Conservation (phyloP, 345 rosid species). For the Eucalyptus curtisii region DNA sequence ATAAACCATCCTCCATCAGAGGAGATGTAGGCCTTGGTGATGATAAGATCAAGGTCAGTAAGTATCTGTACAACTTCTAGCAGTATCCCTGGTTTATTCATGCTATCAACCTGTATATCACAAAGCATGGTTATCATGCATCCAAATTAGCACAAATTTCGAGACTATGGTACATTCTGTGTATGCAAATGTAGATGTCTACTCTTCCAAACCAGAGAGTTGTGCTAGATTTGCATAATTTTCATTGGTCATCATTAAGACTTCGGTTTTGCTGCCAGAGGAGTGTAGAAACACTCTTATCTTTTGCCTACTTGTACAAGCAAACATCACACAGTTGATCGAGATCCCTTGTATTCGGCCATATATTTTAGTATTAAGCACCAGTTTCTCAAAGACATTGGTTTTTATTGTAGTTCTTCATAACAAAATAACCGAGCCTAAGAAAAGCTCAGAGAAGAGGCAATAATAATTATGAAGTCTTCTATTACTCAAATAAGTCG, state of each 20-base stretch:
- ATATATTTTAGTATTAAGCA: not conserved
- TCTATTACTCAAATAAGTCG: not conserved
- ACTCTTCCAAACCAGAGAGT: not conserved
- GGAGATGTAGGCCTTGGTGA: slow-evolving; percentile 88
- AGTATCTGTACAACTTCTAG: slow-evolving; percentile 94
- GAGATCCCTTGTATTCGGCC: not conserved
- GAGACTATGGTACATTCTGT: not conserved
- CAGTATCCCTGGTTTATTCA: slow-evolving; percentile 90
- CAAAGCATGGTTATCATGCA: not conserved
- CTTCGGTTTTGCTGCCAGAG: not conserved
- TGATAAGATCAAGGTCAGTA: slow-evolving; percentile 75
- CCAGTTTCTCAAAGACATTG: not conserved
- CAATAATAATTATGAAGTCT: not conserved
- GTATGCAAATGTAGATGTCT: not conserved
- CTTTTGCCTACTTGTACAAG: not conserved
- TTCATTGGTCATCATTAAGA: not conserved
- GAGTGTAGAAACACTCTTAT: not conserved
- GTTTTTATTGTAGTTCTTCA: not conserved
- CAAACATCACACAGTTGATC: not conserved
- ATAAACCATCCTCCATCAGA: slow-evolving; percentile 99
- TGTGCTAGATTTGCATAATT: not conserved
- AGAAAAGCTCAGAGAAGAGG: not conserved
- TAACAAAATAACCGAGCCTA: not conserved
- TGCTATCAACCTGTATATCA: slow-evolving; percentile 60
- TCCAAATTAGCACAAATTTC: not conserved